These are phyloP conservation scores for Acrocalymma vagum DNA, from an alignment of 2,329 filamentous ascomycete species.

Conservation along the genomic window DNA sequence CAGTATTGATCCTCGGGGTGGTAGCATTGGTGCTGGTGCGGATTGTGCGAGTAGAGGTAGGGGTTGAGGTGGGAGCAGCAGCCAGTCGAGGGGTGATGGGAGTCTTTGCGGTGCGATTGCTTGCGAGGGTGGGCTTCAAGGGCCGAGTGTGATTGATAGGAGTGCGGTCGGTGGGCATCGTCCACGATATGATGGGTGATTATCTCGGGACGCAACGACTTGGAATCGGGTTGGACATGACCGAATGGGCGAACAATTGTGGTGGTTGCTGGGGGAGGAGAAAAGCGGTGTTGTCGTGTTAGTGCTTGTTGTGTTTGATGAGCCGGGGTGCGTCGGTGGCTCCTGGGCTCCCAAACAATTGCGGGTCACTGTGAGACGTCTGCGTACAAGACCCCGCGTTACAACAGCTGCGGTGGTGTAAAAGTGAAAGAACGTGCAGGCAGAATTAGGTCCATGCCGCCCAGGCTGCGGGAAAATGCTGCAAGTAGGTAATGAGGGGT, in stretches of 20 bases:
- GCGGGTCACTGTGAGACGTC: not conserved
- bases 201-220: constrained; percentile 21
- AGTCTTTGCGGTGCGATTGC: constrained; percentile 63
- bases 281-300: constrained; percentile 25
- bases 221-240: constrained; percentile 35
- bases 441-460: constrained; percentile 26
- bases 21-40: constrained; percentile 36
- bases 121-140: constrained; percentile 74
- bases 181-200: constrained; percentile 27
- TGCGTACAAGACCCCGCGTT: constrained; percentile 14
- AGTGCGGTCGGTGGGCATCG: constrained; percentile 48
- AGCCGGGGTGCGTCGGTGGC: constrained; percentile 2
- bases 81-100: constrained; percentile 69
- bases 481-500: constrained; percentile 19
- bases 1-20: constrained; percentile 42
- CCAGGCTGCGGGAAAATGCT: constrained; percentile 18
- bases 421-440: constrained; percentile 9
- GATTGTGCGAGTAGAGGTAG: constrained; percentile 33
- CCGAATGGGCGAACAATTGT: constrained; percentile 32
- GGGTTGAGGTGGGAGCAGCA: constrained; percentile 38
- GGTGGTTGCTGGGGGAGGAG: constrained; percentile 34
- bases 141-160: constrained; percentile 64
- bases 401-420: constrained; percentile 19
- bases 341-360: constrained; percentile 27
- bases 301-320: constrained; percentile 29